Percentiles rank a stretch among this genome's conserved stretches.
phyloP scores from a whole-genome alignment of 768 basidiomycete genomes.

The Suillus variegatus region DNA sequence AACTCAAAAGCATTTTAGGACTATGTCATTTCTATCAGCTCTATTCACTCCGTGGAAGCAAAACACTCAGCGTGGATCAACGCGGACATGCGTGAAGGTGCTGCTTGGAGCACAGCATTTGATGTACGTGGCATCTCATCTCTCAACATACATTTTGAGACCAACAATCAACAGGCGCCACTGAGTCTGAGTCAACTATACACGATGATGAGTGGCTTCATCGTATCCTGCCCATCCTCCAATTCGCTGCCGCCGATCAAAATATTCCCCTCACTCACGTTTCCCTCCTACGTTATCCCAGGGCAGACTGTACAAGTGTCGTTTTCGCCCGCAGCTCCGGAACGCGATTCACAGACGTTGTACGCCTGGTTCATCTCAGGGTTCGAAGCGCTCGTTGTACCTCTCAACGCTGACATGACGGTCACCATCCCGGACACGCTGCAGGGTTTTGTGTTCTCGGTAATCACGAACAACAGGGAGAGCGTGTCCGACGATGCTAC shows the following conservation, averaged over 20 bases:
- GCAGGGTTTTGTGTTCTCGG: slow-evolving; percentile 52
- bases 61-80: slow-evolving; percentile 67
- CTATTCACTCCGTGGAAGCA: slow-evolving; percentile 60
- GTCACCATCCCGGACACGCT: slow-evolving; percentile 44
- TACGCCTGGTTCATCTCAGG: slow-evolving; percentile 55
- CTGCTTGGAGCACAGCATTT: slow-evolving; percentile 61
- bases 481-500: slow-evolving; percentile 46
- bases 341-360: slow-evolving; percentile 16
- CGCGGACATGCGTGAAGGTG: slow-evolving; percentile 45
- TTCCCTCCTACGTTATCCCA: slow-evolving; percentile 27
- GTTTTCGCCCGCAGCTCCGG: slow-evolving; percentile 17
- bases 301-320: slow-evolving; percentile 29
- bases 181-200: slow-evolving; percentile 42
- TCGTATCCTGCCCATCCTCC: slow-evolving; percentile 51
- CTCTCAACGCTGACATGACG: slow-evolving; percentile 33
- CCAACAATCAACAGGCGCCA: slow-evolving; percentile 34
- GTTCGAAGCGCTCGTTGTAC: slow-evolving; percentile 41
- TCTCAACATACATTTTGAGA: slow-evolving; percentile 32
- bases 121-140: slow-evolving; percentile 42
- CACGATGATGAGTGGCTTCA: slow-evolving; percentile 45
- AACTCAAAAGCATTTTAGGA: slow-evolving; percentile 18
- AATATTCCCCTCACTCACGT: slow-evolving; percentile 52
- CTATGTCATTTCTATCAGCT: slow-evolving; percentile 54
- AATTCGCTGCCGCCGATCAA: slow-evolving; percentile 51
- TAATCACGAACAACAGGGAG: slow-evolving; percentile 43